Conservation (phyloP, 345 rosid species). For the Eucalyptus camaldulensis region DNA sequence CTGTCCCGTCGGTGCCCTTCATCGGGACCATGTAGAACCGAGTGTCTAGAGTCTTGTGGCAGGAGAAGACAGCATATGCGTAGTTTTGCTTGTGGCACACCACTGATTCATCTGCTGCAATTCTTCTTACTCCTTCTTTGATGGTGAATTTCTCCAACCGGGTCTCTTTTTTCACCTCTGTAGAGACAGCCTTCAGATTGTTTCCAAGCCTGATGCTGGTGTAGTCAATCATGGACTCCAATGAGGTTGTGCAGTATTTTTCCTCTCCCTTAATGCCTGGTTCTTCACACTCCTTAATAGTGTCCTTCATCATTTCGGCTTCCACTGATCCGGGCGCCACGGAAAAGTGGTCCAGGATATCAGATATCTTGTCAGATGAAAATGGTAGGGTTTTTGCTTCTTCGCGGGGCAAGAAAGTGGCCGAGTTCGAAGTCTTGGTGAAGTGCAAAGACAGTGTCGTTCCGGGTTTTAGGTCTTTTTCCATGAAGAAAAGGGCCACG, state of each 20-base stretch:
- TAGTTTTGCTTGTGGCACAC: constrained; percentile 84
- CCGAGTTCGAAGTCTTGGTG: constrained; percentile 19
- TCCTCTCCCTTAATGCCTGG: constrained; percentile 60
- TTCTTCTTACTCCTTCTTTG: constrained; percentile 19
- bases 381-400: constrained; percentile 55
- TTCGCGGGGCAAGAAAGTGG: constrained; percentile 57
- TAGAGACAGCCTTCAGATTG: constrained; percentile 36
- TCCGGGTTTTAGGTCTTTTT: constrained; percentile 51
- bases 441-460: constrained; percentile 48
- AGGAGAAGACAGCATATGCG: constrained; percentile 67
- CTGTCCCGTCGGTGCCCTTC: constrained; percentile 48
- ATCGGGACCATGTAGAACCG: constrained; percentile 44
- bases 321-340: constrained; percentile 47
- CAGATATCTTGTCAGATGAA: constrained; percentile 42
- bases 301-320: constrained; percentile 52
- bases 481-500: constrained; percentile 72
- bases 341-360: constrained; percentile 33
- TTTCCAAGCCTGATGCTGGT: constrained; percentile 56
- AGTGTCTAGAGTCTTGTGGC: constrained; percentile 53
- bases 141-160: constrained; percentile 37
- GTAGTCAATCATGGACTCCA: constrained; percentile 81
- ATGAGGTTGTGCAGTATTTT: constrained; percentile 67
- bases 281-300: constrained; percentile 60
- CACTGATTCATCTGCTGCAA: constrained; percentile 13
- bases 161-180: constrained; percentile 38